Conservation (phyloP, 768 basidiomycete species). For the Psilocybe azurescens region DNA sequence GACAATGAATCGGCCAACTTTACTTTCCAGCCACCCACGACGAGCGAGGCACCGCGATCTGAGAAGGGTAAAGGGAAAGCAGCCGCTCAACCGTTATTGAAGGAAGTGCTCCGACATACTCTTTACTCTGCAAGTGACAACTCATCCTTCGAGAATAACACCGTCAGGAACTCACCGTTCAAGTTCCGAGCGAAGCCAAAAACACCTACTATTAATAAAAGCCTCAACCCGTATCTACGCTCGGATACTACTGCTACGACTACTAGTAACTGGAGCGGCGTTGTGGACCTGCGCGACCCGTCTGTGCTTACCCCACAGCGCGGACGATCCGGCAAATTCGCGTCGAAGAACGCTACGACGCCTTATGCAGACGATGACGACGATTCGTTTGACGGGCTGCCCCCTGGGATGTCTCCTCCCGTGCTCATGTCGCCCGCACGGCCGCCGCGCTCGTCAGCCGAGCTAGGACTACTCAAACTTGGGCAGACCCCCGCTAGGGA, state of each 20-base stretch:
- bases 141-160: constrained; percentile 37
- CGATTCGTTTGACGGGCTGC: constrained; percentile 56
- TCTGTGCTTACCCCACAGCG: constrained; percentile 49
- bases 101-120: constrained; percentile 57
- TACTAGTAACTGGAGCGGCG: constrained; percentile 69
- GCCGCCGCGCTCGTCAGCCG: constrained; percentile 52
- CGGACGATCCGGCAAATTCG: constrained; percentile 34
- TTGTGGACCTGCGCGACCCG: constrained; percentile 73
- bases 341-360: constrained; percentile 25
- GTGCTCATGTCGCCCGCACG: constrained; percentile 61
- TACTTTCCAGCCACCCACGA: constrained; percentile 22
- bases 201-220: constrained; percentile 59
- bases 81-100: constrained; percentile 44
- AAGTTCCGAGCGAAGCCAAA: constrained; percentile 57
- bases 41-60: constrained; percentile 30
- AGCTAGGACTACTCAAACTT: constrained; percentile 48
- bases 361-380: constrained; percentile 46
- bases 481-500: constrained; percentile 75
- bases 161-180: constrained; percentile 50
- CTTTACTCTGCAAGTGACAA: constrained; percentile 45
- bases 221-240: constrained; percentile 66
- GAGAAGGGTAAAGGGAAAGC: constrained; percentile 56
- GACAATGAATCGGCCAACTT: constrained; percentile 22
- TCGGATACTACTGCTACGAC: constrained; percentile 49
- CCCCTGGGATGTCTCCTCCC: constrained; percentile 65